These are phyloP conservation scores for Pseudoneurospora amorphoporcata DNA, from an alignment of 495 filamentous ascomycete species.

Conservation along the genomic window DNA sequence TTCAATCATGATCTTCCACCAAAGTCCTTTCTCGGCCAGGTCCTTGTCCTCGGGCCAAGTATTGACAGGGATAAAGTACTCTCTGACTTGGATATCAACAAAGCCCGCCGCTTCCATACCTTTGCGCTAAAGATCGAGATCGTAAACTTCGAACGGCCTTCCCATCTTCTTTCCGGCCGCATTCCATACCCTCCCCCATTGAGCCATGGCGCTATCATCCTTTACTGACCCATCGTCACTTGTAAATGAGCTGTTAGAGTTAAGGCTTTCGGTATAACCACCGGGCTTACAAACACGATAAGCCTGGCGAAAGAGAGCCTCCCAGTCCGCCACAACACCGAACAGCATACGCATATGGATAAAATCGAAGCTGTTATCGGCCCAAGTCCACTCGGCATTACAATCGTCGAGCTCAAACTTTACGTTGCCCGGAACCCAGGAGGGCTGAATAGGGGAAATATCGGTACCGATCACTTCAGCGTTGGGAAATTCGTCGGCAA, in stretches of 20 bases:
- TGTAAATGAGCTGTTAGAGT: slow-evolving; percentile 6
- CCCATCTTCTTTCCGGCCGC: not conserved
- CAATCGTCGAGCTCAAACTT: slow-evolving; percentile 43
- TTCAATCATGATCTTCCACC: slow-evolving; percentile 16
- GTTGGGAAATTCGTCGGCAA: slow-evolving; percentile 38
- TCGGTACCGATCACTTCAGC: slow-evolving; percentile 43
- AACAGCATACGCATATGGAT: slow-evolving; percentile 43
- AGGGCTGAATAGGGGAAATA: slow-evolving; percentile 33
- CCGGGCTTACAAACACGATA: slow-evolving; percentile 11
- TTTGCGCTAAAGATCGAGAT: slow-evolving; percentile 17
- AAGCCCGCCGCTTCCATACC: slow-evolving; percentile 37
- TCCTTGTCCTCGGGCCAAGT: slow-evolving; percentile 22
- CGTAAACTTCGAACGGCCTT: not conserved
- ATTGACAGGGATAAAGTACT: slow-evolving; percentile 9
- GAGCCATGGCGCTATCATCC: not conserved
- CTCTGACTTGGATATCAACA: slow-evolving; percentile 26
- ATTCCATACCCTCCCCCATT: not conserved
- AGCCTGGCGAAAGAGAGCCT: slow-evolving; percentile 23
- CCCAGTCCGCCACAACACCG: slow-evolving; percentile 43
- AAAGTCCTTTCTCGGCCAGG: slow-evolving; percentile 40
- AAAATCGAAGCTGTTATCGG: slow-evolving; percentile 44
- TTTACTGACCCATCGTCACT: not conserved
- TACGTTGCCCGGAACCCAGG: slow-evolving; percentile 31
- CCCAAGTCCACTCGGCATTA: slow-evolving; percentile 34
- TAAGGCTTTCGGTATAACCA: slow-evolving; percentile 14